Base-by-base conservation (phyloP, 2,329 filamentous ascomycete genomes). In the Paecilomyces niveus region DNA sequence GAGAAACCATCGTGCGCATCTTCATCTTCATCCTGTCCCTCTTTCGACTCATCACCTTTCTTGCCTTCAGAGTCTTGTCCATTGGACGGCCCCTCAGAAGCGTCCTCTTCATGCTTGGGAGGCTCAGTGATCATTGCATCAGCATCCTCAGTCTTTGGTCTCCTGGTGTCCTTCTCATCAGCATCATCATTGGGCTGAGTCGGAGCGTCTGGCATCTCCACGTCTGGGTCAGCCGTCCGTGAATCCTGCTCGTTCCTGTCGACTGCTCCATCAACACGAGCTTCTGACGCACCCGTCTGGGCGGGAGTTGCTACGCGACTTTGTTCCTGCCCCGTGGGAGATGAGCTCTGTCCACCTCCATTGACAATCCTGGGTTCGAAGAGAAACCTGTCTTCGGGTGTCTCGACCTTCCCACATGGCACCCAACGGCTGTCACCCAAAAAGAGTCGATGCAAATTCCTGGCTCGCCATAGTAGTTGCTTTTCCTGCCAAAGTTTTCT, bases 391-490 rank as follows among this genome's bases (percentile, higher is more conserved):
- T 85, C 83, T 53, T 79, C 74, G 4, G 73, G 70, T 11, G 79
- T 80, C 60, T 85, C 80, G 21, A 84, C 75, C 35, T 73, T 67
- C 33, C 79, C 83, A 62, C 79, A 80, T 3, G 84, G 83, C 63
- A 83, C 80, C 80, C 83, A 88, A 13, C 78, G 76, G 11, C 80
- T 77, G 65, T 88, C 85, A 9, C 85, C 85, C 53, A 85, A 75
- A 39, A 88, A 80, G 60, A 82, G 78, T 59, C 80, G 78, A 61
- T 85, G 78, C 45, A 87, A 67, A 58, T 80, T 79, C 67, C 86
- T 85, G 21, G 83, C 81, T 56, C 80, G 80, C 75, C 80, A 83
- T 29, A 87, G 74, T 9, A 80, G 76, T 59, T 78, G 76, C 39
- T 80, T 76, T 66, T 87, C 85, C 65, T 82, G 78, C 35, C 83